Evolutionary conservation across 2,329 filamentous ascomycete species (phyloP).

Genomic region (Penicillium griseofulvum): DNA sequence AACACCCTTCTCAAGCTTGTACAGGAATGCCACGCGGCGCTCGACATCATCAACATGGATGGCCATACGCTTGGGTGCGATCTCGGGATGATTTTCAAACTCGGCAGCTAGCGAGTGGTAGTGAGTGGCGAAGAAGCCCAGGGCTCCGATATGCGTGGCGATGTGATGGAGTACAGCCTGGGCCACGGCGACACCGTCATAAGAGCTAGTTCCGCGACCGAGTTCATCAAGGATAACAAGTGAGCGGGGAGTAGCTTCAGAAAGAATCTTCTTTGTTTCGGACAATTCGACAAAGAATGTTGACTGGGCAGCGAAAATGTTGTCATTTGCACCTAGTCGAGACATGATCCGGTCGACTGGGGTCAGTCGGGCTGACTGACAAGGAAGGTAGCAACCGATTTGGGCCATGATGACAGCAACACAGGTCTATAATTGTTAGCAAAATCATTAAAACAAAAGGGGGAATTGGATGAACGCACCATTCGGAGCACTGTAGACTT

Average conservation of each 20-base stretch:
- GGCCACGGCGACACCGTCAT: conserved; percentile 93
- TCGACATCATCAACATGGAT: conserved; percentile 86
- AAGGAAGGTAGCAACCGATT: conserved; percentile 89
- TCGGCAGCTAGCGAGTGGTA: conserved; percentile 93
- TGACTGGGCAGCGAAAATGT: conserved; percentile 95
- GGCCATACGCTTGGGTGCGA: conserved; percentile 82
- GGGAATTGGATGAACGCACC: conserved; percentile 53
- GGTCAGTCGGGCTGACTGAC: conserved; percentile 75
- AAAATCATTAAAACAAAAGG: neutral
- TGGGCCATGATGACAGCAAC: conserved; percentile 97
- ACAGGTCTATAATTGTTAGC: conserved; percentile 64
- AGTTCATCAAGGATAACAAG: conserved; percentile 97
- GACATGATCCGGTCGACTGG: conserved; percentile 98
- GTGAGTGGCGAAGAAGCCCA: conserved; percentile 97
- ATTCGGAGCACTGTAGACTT: conserved; percentile 96
- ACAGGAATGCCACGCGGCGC: conserved; percentile 90
- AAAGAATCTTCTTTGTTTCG: conserved; percentile 96
- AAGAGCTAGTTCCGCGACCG: conserved; percentile 88
- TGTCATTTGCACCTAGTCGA: conserved; percentile 93
- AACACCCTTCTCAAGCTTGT: conserved; percentile 88
- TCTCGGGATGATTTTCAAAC: conserved; percentile 85
- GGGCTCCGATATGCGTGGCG: conserved; percentile 84
- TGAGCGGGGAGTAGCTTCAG: conserved; percentile 88
- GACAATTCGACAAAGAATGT: conserved; percentile 98
- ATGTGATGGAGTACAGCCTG: conserved; percentile 97